Base-by-base conservation (phyloP, 2,329 filamentous ascomycete species). In the Penicillium sp. region DNA sequence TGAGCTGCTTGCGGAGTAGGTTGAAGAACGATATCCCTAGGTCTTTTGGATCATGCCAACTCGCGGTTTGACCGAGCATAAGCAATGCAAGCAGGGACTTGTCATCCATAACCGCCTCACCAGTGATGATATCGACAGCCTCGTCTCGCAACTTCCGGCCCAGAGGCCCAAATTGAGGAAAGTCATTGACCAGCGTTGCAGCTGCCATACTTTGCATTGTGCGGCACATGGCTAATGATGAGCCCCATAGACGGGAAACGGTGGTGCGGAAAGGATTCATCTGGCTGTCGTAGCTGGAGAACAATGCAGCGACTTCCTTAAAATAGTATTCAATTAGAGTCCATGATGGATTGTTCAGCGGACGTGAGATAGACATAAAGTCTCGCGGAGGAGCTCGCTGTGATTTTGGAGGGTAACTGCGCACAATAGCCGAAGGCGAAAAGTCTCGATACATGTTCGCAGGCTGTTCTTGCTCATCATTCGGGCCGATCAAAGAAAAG, bases 121-220 rank as follows among this genome's bases (percentile, higher is more conserved):
- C 73, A 13, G 79, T 76, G 6, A 82, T 72, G n/a, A 76, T 76
- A 16, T 78, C 76, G 26, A 79, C 73, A 4, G 78, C 79, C 60
- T 82, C 80, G 50, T 73, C 72, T 53, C 79, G 81, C 70, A 79
- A 78, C 58, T 76, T 79, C 24, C 74, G 68, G 6, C 77, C 81
- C 24, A 77, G 74, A 8, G 70, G 73, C 23, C 71, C 77, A 73
- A 80, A 83, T 47, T 76, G 75, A 4, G 76, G 81, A 50, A 82
- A 82, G 49, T 82, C 74, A 62, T 84, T 82, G 0, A 82, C 79
- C 0, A 85, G 70, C 18, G 82, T 83, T 3, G 82, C 83, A 8
- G 83, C 82, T 1, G 83, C 81, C 83, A 85, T 86, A 57, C 83
- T 85, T 59, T 85, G 82, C 42, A 85, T 82, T 2, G 81, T 81